phyloP scores from a whole-genome alignment of 2,329 filamentous ascomycete genomes.

The Stylonectria norvegica region DNA sequence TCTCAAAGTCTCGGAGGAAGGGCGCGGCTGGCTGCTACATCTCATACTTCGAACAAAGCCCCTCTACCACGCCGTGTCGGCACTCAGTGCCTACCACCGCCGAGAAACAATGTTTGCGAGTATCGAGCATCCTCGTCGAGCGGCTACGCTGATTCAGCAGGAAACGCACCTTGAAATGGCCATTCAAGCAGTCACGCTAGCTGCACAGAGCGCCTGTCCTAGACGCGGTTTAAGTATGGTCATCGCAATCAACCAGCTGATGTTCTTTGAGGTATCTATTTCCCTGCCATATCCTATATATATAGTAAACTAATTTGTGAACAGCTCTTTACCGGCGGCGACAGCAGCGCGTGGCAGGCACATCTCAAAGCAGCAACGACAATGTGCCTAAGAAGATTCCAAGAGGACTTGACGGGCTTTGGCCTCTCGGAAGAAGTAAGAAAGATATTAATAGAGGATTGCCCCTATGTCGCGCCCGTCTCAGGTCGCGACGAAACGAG shows the following conservation, averaged over 20 bases:
- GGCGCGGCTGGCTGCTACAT: conserved; percentile 5
- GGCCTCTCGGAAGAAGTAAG: not conserved
- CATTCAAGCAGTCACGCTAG: not conserved
- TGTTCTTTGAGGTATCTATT: conserved; percentile 3
- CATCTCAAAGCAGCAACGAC: not conserved
- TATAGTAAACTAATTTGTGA: no score
- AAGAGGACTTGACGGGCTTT: not conserved
- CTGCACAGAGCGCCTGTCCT: not conserved
- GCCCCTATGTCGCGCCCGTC: no score
- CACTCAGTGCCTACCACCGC: conserved; percentile 5
- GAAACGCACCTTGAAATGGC: conserved; percentile 1
- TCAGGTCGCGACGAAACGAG: not conserved
- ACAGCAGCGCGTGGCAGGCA: conserved; percentile 1
- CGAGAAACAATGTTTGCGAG: not conserved
- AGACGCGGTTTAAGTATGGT: not conserved
- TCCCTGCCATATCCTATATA: no score
- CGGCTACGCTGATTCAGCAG: conserved; percentile 1
- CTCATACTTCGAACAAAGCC: conserved; percentile 2
- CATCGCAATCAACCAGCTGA: conserved; percentile 1
- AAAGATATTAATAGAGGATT: not conserved
- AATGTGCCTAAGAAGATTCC: not conserved
- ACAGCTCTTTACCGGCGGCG: conserved; percentile 4
- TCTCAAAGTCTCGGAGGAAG: not conserved
- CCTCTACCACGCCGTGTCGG: conserved; percentile 4
- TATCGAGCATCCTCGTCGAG: not conserved